Evolutionary conservation across 306 rosid genomes (phyloP).

Genomic region (Biancaea sappan): DNA sequence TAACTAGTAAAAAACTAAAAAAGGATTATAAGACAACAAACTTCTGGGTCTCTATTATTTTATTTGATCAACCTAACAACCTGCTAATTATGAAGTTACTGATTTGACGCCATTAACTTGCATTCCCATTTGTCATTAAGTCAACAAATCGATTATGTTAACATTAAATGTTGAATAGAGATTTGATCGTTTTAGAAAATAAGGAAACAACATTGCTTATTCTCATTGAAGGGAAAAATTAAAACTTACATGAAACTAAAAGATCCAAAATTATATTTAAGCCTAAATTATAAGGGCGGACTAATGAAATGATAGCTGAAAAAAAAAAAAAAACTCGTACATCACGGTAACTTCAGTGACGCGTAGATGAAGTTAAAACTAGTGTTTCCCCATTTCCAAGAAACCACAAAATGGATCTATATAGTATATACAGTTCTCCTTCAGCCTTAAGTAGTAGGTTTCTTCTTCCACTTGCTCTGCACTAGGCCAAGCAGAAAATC

Average conservation of each 20-base stretch:
- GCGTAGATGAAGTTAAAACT: conserved; percentile 17
- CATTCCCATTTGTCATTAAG: too few species aligned
- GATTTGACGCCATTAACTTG: too few species aligned
- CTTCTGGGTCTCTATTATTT: too few species aligned
- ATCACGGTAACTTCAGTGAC: conserved; percentile 37
- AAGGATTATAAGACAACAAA: too few species aligned
- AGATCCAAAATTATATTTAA: background rate
- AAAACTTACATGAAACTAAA: background rate
- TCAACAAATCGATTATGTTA: background rate
- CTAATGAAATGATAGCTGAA: background rate
- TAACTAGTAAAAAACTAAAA: too few species aligned
- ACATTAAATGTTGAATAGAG: too few species aligned
- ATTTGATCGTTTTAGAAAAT: too few species aligned
- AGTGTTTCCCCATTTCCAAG: conserved; percentile 28
- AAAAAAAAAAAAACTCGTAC: conserved; percentile 13
- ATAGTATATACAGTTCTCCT: conserved; percentile 11
- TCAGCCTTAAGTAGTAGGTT: background rate
- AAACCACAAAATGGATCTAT: conserved; percentile 29
- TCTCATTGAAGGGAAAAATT: too few species aligned
- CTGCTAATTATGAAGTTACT: too few species aligned
- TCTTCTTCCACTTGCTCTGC: conserved; percentile 37
- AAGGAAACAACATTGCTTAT: background rate
- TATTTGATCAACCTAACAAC: too few species aligned
- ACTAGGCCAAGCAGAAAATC: conserved; percentile 38
- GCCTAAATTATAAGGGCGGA: background rate